phyloP scores from a whole-genome alignment of 768 basidiomycete genomes.

The Cyathus striatus region DNA sequence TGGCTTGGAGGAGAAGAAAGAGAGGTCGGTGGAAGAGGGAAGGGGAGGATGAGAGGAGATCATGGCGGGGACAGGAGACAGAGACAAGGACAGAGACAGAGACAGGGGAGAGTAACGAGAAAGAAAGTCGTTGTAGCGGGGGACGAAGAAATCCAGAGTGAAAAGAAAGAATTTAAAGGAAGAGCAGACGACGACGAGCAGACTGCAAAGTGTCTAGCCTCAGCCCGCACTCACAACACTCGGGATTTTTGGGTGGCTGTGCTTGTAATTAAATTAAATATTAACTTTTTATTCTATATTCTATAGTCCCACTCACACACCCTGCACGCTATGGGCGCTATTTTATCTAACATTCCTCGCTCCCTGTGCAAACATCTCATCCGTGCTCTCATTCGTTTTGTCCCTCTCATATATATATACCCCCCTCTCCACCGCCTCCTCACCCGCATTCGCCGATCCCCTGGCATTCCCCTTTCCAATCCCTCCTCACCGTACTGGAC shows the following conservation, averaged over 20 bases:
- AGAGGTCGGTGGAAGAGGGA: slow-evolving; percentile 2
- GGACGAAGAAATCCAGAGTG: no score
- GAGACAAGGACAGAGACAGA: no score
- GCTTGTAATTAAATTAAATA: no score
- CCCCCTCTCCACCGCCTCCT: slow-evolving; percentile 1
- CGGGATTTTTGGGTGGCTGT: slow-evolving; percentile 1
- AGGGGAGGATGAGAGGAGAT: background rate
- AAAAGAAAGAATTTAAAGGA: no score
- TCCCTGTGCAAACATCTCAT: background rate
- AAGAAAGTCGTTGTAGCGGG: no score
- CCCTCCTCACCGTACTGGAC: slow-evolving; percentile 10
- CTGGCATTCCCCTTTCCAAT: slow-evolving; percentile 37
- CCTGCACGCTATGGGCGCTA: background rate
- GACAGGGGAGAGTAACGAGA: no score
- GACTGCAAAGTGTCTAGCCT: background rate
- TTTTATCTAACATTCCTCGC: background rate
- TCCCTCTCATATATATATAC: background rate
- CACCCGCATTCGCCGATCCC: slow-evolving; percentile 29
- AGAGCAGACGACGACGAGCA: no score
- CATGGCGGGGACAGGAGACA: background rate
- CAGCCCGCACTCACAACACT: background rate
- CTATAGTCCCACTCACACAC: no score
- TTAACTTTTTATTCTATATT: no score
- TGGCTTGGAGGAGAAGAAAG: slow-evolving; percentile 10
- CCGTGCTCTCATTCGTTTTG: background rate